Conservation (phyloP, 345 rosid genomes). For the Dovyalis caffra region DNA sequence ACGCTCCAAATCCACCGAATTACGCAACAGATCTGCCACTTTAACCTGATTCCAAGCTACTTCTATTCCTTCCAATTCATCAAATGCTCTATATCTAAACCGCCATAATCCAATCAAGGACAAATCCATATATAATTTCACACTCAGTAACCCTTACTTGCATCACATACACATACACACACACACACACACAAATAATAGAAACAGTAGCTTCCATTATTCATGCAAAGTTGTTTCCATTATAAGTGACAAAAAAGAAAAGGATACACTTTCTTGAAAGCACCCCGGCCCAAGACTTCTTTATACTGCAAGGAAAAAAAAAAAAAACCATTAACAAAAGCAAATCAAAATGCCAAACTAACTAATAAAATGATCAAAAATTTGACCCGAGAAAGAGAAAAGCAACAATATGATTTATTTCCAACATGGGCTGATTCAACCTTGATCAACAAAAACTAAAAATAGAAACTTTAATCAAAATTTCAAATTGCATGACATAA, state of each 20-base stretch:
- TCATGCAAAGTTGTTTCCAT: background rate
- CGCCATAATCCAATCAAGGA: slow-evolving; percentile 49
- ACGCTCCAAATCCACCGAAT: slow-evolving; percentile 25
- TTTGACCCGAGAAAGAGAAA: background rate
- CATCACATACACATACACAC: background rate
- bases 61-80: slow-evolving; percentile 36
- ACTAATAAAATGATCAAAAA: background rate
- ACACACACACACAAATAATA: background rate
- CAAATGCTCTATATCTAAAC: slow-evolving; percentile 27
- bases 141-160: background rate
- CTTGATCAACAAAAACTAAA: background rate
- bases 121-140: slow-evolving; percentile 10
- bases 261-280: slow-evolving; percentile 41
- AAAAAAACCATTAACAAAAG: background rate
- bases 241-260: background rate
- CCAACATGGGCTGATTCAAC: background rate
- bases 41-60: slow-evolving; percentile 42
- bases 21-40: slow-evolving; percentile 23
- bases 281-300: slow-evolving; percentile 34
- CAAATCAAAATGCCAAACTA: slow-evolving; percentile 6
- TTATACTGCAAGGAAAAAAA: slow-evolving; percentile 28
- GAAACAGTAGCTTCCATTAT: background rate
- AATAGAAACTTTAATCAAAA: background rate
- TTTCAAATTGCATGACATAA: background rate
- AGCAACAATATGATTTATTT: background rate